phyloP scores from a whole-genome alignment of 2,329 filamentous ascomycete species.

The Beauveria sp. region DNA sequence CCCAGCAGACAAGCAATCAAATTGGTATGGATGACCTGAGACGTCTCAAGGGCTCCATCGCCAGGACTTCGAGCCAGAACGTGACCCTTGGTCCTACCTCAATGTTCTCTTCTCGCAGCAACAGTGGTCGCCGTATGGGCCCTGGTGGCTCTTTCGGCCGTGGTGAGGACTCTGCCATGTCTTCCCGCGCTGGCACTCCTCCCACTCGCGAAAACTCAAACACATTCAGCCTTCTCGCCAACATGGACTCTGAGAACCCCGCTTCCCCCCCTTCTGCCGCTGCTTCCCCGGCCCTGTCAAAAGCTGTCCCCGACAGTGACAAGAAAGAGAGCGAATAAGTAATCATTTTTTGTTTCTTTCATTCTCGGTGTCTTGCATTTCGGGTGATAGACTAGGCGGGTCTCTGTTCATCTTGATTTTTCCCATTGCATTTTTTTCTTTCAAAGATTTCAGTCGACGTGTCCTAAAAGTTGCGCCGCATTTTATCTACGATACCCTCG shows the following conservation, averaged over 20 bases:
- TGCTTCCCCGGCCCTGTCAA: constrained; percentile 58
- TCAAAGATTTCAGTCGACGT: constrained; percentile 40
- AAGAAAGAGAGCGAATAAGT: constrained; percentile 44
- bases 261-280: constrained; percentile 63
- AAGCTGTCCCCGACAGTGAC: constrained; percentile 49
- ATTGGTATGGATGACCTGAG: constrained; percentile 88
- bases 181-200: constrained; percentile 84
- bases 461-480: constrained; percentile 39
- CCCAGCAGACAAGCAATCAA: constrained; percentile 71
- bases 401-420: constrained; percentile 19
- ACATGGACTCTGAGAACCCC: constrained; percentile 54
- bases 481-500: constrained; percentile 43
- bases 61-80: constrained; percentile 54
- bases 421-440: constrained; percentile 26
- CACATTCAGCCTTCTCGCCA: constrained; percentile 68
- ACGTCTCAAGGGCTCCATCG: constrained; percentile 61
- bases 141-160: constrained; percentile 66
- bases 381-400: constrained; percentile 44
- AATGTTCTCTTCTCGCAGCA: constrained; percentile 82
- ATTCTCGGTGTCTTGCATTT: constrained; percentile 37
- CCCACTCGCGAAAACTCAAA: constrained; percentile 62
- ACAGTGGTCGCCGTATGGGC: constrained; percentile 76
- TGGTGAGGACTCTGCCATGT: constrained; percentile 78
- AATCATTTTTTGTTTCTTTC: constrained; percentile 18
- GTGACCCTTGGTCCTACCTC: constrained; percentile 72